phyloP scores from a whole-genome alignment of 768 basidiomycete species.

The Tricholoma furcatifolium region DNA sequence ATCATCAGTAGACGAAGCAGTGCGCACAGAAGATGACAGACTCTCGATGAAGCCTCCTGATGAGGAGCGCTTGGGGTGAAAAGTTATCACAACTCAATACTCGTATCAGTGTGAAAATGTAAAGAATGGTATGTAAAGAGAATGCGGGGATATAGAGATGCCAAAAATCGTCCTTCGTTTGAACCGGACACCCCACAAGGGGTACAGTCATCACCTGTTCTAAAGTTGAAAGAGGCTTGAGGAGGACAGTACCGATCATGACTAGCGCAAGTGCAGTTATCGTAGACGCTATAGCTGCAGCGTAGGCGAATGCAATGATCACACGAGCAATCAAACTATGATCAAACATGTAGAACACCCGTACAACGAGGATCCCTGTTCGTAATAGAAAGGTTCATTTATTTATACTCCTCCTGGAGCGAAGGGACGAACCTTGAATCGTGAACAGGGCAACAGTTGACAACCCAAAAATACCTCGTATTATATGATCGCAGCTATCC shows the following conservation, averaged over 20 bases:
- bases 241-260: background rate
- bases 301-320: slow-evolving; percentile 11
- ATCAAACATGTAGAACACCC: slow-evolving; percentile 16
- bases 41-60: slow-evolving; percentile 13
- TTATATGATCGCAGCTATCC: slow-evolving; percentile 12
- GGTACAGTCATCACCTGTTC: background rate
- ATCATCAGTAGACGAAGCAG: background rate
- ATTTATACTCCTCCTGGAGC: background rate
- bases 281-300: slow-evolving; percentile 4
- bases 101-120: slow-evolving; percentile 13
- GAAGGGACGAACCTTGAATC: slow-evolving; percentile 10
- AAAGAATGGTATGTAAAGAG: slow-evolving; percentile 9
- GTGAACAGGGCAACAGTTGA: slow-evolving; percentile 13
- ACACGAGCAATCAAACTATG: slow-evolving; percentile 6
- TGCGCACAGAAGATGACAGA: background rate
- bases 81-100: slow-evolving; percentile 6
- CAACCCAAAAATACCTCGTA: slow-evolving; percentile 11
- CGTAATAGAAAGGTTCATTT: background rate
- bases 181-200: slow-evolving; percentile 14
- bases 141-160: slow-evolving; percentile 16
- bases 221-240: slow-evolving; percentile 8
- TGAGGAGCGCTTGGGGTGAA: slow-evolving; percentile 12
- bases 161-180: slow-evolving; percentile 9
- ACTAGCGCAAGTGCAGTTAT: slow-evolving; percentile 7
- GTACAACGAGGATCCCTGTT: slow-evolving; percentile 13